A percentile compares a stretch with the other conserved stretches of the same genome.
These are phyloP conservation scores for Solanum piurae DNA, from an alignment of 257 asterid genomes.

Conservation along the genomic window DNA sequence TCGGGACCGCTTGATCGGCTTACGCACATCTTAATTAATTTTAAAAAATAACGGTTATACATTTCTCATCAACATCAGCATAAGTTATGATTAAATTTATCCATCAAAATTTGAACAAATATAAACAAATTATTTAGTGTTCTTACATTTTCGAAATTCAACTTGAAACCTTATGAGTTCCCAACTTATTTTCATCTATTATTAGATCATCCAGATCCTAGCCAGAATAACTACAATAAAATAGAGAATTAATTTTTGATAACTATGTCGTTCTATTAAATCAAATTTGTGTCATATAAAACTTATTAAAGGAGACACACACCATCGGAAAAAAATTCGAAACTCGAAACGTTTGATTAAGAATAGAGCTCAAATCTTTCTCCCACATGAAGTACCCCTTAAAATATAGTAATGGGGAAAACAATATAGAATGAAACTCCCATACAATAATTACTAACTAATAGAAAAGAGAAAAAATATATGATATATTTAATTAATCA, in stretches of 20 bases:
- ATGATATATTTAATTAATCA: background rate
- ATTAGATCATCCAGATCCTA: background rate
- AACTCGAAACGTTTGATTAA: background rate
- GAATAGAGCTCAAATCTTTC: no score
- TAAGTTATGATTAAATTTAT: background rate
- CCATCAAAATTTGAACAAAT: background rate
- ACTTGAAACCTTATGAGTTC: background rate
- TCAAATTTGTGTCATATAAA: background rate
- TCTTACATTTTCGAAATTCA: background rate
- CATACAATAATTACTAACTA: background rate
- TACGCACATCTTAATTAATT: no score
- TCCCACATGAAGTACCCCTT: no score
- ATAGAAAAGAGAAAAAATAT: background rate
- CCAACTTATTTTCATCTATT: fast-evolving
- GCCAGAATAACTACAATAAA: background rate
- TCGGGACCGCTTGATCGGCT: background rate
- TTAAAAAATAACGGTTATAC: fast-evolving
- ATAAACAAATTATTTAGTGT: background rate
- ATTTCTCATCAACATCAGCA: no score
- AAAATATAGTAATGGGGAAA: background rate
- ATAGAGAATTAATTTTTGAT: background rate
- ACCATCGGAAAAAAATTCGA: fast-evolving
- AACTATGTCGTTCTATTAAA: background rate
- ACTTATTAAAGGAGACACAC: background rate
- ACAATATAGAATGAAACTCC: background rate